Base-by-base conservation (phyloP, 805 yeast species). In the Pichia manshurica region DNA sequence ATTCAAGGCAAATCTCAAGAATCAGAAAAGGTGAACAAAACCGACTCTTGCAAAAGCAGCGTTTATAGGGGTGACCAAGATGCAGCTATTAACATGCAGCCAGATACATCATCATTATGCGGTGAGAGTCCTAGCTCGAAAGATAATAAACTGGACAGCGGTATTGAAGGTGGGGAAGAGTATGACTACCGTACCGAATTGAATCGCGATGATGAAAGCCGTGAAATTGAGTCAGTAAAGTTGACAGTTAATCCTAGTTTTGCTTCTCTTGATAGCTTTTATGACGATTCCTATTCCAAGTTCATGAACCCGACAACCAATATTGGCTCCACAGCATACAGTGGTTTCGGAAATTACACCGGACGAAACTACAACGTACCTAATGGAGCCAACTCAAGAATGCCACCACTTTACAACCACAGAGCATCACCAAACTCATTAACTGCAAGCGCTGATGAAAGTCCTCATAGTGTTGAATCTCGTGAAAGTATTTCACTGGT, bases 221-320 rank as follows among this genome's bases (percentile, higher is more conserved):
- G 16, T 1, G 28, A 37, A 21, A n/a, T 20, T 9, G 47, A 51
- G 21, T 45, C 52, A 10, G 54, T 45, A 2, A 43, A 53, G 10
- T 25, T 46, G 19, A 38, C 52, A 2, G 53, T 82, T 15, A 82
- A 79, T 51, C 86, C 85, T 37, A 82, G 89, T 52, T 84, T 83
- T 69, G 91, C 91, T 1, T 84, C 90, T 0, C 66, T 85, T 58
- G 89, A 82, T 57, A 80, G 89, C 60, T 74, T 77, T 50, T 81
- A 82, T 58, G 70, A 60, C 40, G 62, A 58, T 37, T 51, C 57
- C 2, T 50, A 52, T 21, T 42, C 49, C 6, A 50, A 44, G n/a
- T 53, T 50, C 29, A 34, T 53, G 38, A 36, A 38, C 12, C 45
- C 45, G 1, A 20, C 48, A 10, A 20, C 31, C 6, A 12, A 29